A percentile compares a stretch with the other conserved stretches of the same genome.
Evolutionary conservation across 805 yeast species (phyloP).

Genomic region (Torulaspora microellipsoides): DNA sequence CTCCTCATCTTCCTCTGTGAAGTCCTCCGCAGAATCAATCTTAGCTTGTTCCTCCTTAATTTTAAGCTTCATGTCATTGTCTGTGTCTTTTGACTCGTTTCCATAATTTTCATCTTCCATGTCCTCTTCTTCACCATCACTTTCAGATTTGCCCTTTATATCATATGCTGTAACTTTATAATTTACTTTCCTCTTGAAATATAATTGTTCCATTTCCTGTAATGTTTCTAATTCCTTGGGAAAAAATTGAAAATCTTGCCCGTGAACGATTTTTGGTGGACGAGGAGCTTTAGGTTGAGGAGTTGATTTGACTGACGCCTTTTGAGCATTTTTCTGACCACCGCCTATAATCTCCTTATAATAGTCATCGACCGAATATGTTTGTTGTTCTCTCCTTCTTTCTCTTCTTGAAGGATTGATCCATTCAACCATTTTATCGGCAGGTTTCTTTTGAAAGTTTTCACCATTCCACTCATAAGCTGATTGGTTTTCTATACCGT

Average conservation of each 20-base stretch:
- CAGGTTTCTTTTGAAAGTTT: conserved; percentile 40
- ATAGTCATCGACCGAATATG: conserved; percentile 71
- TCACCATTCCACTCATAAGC: conserved; percentile 99
- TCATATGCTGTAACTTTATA: conserved; percentile 57
- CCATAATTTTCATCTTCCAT: conserved; percentile 33
- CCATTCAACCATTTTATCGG: conserved; percentile 47
- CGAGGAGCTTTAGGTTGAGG: conserved; percentile 44
- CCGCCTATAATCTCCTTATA: conserved; percentile 59
- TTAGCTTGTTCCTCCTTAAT: conserved; percentile 45
- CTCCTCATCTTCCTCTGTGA: conserved; percentile 57
- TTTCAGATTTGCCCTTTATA: conserved; percentile 50
- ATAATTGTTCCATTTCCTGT: conserved; percentile 60
- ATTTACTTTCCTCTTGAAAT: conserved; percentile 55
- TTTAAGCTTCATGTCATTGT: conserved; percentile 19
- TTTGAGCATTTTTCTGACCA: conserved; percentile 16
- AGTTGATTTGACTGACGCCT: conserved; percentile 31
- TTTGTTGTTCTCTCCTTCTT: conserved; percentile 73
- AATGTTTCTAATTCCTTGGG: conserved; percentile 49
- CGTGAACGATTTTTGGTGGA: conserved; percentile 59
- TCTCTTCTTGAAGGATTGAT: conserved; percentile 56
- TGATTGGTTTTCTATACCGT: conserved; percentile 64
- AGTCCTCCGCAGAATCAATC: conserved; percentile 52
- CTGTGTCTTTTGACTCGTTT: conserved; percentile 26
- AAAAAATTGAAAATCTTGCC: conserved; percentile 74
- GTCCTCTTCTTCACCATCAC: conserved; percentile 43